Conservation (phyloP, 2,329 filamentous ascomycete genomes). For the Pseudocercospora cruenta region DNA sequence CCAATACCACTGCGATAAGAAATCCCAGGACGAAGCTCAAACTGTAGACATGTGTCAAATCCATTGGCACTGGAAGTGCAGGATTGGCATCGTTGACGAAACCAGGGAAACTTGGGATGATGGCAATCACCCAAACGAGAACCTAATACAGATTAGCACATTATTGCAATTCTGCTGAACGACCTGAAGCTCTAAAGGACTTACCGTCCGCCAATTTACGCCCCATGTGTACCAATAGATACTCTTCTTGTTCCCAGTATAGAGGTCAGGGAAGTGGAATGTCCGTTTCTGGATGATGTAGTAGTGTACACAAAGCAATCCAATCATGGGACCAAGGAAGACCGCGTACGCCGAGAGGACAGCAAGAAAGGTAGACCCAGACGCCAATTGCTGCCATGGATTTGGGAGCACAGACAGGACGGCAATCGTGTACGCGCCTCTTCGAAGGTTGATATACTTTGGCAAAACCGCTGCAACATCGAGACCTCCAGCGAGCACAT, state of each 20-base stretch:
- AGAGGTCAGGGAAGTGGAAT: conserved; percentile 13
- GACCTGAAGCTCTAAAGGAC: neutral
- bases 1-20: conserved; percentile 1
- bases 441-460: conserved; percentile 15
- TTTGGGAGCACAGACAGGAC: conserved; percentile 11
- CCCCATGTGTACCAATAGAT: conserved; percentile 17
- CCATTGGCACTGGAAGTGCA: conserved; percentile 4
- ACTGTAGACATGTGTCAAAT: neutral
- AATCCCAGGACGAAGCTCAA: conserved; percentile 13
- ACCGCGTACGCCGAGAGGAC: conserved; percentile 15
- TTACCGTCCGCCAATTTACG: conserved; percentile 15
- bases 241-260: conserved; percentile 8
- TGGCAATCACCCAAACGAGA: conserved; percentile 7
- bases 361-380: conserved; percentile 15
- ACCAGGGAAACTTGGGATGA: conserved; percentile 12
- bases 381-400: conserved; percentile 16
- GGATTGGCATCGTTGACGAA: conserved; percentile 15
- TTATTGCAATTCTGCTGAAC: neutral
- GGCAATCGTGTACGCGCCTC: conserved; percentile 16
- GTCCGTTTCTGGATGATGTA: conserved; percentile 14
- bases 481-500: conserved; percentile 15
- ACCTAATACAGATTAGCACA: neutral
- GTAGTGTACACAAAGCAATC: conserved; percentile 15
- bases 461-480: conserved; percentile 17
- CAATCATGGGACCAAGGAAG: conserved; percentile 16